phyloP scores from a whole-genome alignment of 192 early-diverging fungal genomes.

The Podila horticola region DNA sequence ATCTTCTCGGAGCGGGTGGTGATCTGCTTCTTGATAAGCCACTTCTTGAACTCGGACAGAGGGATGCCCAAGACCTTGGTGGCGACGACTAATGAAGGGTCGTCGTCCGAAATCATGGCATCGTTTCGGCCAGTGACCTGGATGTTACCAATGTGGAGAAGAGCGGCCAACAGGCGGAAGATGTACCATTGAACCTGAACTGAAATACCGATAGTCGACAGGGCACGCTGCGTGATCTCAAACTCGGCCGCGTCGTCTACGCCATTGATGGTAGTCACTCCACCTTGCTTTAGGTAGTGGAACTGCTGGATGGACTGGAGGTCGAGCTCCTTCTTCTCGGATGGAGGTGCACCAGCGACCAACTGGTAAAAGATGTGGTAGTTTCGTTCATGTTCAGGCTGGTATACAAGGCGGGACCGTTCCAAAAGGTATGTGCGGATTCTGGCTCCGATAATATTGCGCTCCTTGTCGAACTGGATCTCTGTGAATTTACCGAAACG shows the following conservation, averaged over 20 bases:
- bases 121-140: conserved; percentile 77
- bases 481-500: conserved; percentile 98
- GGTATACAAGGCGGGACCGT: conserved; percentile 94
- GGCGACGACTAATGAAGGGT: conserved; percentile 75
- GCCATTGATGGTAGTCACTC: conserved; percentile 78
- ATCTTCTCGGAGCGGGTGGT: conserved; percentile 93
- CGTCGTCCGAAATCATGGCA: conserved; percentile 82
- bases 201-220: conserved; percentile 88
- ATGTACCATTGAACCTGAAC: conserved; percentile 89
- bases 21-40: conserved; percentile 95
- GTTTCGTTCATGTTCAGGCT: conserved; percentile 93
- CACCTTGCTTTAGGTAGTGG: conserved; percentile 91
- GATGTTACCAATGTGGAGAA: conserved; percentile 97
- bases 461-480: conserved; percentile 88
- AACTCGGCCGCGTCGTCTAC: conserved; percentile 97
- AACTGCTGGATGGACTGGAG: conserved; percentile 80
- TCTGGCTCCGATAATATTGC: conserved; percentile 91
- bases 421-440: conserved; percentile 98
- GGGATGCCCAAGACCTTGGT: conserved; percentile 84
- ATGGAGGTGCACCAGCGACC: conserved; percentile 88
- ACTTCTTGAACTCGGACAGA: conserved; percentile 85
- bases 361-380: conserved; percentile 99
- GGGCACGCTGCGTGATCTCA: conserved; percentile 84
- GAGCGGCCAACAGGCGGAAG: conserved; percentile 88
- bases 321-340: conserved; percentile 83